A percentile compares a stretch with the other conserved stretches of the same genome.
These are phyloP conservation scores for Colletotrichum karsti DNA, from an alignment of 2,329 filamentous ascomycete species.

Conservation along the genomic window DNA sequence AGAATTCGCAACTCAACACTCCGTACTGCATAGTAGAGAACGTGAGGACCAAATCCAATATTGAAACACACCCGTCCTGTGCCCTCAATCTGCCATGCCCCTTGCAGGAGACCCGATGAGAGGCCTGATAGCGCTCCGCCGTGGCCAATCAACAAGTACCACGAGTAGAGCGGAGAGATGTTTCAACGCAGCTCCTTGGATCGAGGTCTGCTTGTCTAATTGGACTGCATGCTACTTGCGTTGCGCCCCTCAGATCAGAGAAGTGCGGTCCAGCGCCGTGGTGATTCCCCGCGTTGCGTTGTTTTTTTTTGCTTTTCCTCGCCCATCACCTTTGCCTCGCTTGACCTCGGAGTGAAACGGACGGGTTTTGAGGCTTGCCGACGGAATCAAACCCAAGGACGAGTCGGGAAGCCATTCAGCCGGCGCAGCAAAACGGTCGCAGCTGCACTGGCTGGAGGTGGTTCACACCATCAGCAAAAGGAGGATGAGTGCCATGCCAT, in stretches of 20 bases:
- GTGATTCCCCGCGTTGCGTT: slow-evolving; percentile 4
- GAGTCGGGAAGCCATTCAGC: background rate
- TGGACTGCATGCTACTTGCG: slow-evolving; percentile 12
- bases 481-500: slow-evolving; percentile 2
- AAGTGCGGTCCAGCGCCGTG: background rate
- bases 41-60: background rate
- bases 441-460: background rate
- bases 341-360: background rate
- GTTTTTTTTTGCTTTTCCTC: background rate
- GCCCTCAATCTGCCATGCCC: background rate
- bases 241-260: background rate
- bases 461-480: background rate
- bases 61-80: background rate
- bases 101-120: slow-evolving; percentile 24
- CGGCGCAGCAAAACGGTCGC: background rate
- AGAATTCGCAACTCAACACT: slow-evolving; percentile 6
- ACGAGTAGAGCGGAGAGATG: slow-evolving; percentile 17
- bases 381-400: background rate
- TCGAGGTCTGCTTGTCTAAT: slow-evolving; percentile 15
- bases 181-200: slow-evolving; percentile 23
- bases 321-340: background rate
- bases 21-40: too few relatives aligned
- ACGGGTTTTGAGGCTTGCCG: background rate
- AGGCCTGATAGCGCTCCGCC: background rate
- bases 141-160: slow-evolving; percentile 20